Percentiles rank a stretch among this genome's conserved stretches.
Conservation (phyloP, 805 yeast species). For the Naumovozyma baii region DNA sequence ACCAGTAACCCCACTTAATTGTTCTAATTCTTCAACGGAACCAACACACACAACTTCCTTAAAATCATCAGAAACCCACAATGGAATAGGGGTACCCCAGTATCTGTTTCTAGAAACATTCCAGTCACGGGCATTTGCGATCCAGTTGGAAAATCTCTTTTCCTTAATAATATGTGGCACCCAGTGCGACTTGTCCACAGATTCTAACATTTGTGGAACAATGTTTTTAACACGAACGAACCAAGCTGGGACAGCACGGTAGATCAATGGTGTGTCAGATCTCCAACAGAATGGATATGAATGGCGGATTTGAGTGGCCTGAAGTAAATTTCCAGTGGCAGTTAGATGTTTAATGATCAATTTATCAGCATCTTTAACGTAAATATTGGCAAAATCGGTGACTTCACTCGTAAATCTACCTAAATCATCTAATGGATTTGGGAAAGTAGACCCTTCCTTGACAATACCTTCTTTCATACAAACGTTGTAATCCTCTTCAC, state of each 20-base stretch:
- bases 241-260: constrained; percentile 98
- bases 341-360: constrained; percentile 78
- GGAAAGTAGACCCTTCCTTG: constrained; percentile 58
- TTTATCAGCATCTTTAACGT: constrained; percentile 94
- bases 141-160: constrained; percentile 95
- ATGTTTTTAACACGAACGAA: constrained; percentile 82
- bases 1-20: constrained; percentile 70
- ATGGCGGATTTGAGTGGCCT: constrained; percentile 79
- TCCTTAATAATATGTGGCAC: constrained; percentile 86
- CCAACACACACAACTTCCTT: constrained; percentile 92
- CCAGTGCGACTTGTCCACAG: constrained; percentile 85
- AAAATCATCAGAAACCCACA: constrained; percentile 92
- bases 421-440: constrained; percentile 89
- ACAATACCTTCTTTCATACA: constrained; percentile 71
- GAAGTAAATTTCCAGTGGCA: constrained; percentile 62
- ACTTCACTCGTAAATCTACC: constrained; percentile 79
- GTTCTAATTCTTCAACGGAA: constrained; percentile 75
- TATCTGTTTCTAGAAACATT: constrained; percentile 95
- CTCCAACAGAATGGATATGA: constrained; percentile 99
- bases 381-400: constrained; percentile 63
- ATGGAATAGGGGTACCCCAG: constrained; percentile 99
- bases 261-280: constrained; percentile 94
- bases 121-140: constrained; percentile 98
- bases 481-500: constrained; percentile 94
- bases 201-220: constrained; percentile 80